A percentile compares a stretch with the other conserved stretches of the same genome.
Conservation (phyloP, 2,329 filamentous ascomycete genomes). For the Trichoderma endophyticum region DNA sequence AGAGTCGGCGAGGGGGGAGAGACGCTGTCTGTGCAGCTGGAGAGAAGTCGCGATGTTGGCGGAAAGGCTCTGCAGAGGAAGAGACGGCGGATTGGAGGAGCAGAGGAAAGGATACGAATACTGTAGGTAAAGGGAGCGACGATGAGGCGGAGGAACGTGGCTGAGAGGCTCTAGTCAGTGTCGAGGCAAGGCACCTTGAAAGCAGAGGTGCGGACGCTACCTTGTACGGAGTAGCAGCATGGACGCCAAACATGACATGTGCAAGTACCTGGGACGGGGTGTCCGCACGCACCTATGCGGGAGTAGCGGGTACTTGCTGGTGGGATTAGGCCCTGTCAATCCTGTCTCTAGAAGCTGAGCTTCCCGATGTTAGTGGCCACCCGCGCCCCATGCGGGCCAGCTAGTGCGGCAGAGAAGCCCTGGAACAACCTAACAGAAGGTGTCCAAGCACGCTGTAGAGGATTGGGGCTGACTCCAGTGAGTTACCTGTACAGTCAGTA, state of each 20-base stretch:
- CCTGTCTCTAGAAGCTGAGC: constrained; percentile 1
- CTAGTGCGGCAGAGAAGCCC: background rate
- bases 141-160: constrained; percentile 14
- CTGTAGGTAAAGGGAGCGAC: background rate
- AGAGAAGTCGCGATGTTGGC: background rate
- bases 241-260: background rate
- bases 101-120: background rate
- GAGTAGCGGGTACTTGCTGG: background rate
- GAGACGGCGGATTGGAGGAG: background rate
- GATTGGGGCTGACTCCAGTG: too few relatives aligned
- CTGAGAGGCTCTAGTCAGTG: constrained; percentile 4
- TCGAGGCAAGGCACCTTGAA: background rate
- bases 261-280: background rate
- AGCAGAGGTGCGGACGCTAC: background rate
- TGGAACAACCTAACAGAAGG: background rate
- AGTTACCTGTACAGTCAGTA: too few relatives aligned
- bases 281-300: background rate
- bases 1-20: background rate
- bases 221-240: background rate
- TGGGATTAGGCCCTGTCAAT: background rate
- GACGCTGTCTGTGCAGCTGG: background rate
- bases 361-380: constrained; percentile 6
- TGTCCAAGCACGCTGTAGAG: too few relatives aligned
- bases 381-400: too few relatives aligned
- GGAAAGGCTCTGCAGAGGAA: background rate